Conservation (phyloP, 106 monocot species). For the Acorus gramineus region DNA sequence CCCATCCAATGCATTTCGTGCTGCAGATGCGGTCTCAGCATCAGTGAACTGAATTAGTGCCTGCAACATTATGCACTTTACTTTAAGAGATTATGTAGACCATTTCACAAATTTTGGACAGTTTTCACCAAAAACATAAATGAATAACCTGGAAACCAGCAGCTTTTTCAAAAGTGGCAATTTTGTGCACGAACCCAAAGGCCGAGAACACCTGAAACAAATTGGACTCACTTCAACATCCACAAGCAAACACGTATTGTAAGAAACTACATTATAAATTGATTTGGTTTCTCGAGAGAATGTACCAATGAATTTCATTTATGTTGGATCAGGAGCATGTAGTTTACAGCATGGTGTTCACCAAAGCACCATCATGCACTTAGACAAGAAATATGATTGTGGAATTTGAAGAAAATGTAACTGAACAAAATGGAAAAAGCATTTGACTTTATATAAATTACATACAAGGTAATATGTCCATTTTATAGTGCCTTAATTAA, state of each 20-base stretch:
- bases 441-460: not conserved
- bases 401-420: constrained; percentile 1
- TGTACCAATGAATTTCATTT: not conserved
- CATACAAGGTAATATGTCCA: not conserved
- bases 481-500: not conserved
- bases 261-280: not conserved
- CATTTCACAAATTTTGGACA: too few species aligned
- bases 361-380: constrained; percentile 14
- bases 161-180: constrained; percentile 65
- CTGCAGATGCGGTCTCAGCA: constrained; percentile 50
- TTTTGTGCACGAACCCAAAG: constrained; percentile 77
- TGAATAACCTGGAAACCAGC: too few species aligned
- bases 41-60: constrained; percentile 82
- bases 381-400: constrained; percentile 10
- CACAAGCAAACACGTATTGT: too few species aligned
- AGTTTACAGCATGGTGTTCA: constrained; percentile 15
- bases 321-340: constrained; percentile 20
- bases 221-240: not conserved
- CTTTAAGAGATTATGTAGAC: too few species aligned
- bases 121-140: too few species aligned
- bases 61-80: constrained; percentile 12
- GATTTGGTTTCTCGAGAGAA: not conserved
- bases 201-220: constrained; percentile 61
- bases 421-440: not conserved
- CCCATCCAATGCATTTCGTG: constrained; percentile 75